A percentile compares a stretch with the other conserved stretches of the same genome.
phyloP scores from a whole-genome alignment of 2,329 filamentous ascomycete genomes.

The Dothistroma pini region DNA sequence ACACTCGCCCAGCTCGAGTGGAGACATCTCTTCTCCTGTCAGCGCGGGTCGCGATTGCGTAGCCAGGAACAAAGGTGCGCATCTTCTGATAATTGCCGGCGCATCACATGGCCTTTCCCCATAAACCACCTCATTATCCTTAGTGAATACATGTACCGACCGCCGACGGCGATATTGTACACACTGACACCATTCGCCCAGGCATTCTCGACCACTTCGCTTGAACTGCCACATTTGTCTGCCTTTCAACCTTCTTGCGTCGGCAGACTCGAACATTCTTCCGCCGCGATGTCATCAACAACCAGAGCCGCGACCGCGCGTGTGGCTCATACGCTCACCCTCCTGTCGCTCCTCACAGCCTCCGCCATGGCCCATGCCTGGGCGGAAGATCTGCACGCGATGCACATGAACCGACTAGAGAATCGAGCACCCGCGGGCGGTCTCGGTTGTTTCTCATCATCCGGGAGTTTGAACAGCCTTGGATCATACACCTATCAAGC shows the following conservation, averaged over 20 bases:
- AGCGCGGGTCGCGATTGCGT: constrained; percentile 20
- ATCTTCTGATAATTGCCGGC: constrained; percentile 6
- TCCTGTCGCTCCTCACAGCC: constrained; percentile 19
- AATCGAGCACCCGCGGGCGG: constrained; percentile 22
- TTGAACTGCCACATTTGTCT: constrained; percentile 2
- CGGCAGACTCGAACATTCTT: constrained; percentile 41
- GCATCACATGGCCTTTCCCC: constrained; percentile 11
- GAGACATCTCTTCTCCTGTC: constrained; percentile 8
- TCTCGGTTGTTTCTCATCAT: constrained; percentile 53
- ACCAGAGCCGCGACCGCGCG: constrained; percentile 6
- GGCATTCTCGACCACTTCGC: constrained; percentile 14
- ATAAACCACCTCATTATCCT: neutral
- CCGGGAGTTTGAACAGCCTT: constrained; percentile 45
- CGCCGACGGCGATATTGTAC: constrained; percentile 27
- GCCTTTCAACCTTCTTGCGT: constrained; percentile 46
- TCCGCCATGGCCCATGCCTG: constrained; percentile 14
- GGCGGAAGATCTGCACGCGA: neutral
- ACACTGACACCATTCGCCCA: constrained; percentile 9
- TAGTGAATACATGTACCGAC: neutral
- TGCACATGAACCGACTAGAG: neutral
- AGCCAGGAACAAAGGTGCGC: constrained; percentile 23
- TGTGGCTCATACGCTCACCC: constrained; percentile 10
- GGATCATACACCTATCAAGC: constrained; percentile 53
- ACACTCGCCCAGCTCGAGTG: neutral
- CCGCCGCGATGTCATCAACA: constrained; percentile 15